These are phyloP conservation scores for Teunomyces pallodes DNA, from an alignment of 805 yeast species.

Conservation along the genomic window DNA sequence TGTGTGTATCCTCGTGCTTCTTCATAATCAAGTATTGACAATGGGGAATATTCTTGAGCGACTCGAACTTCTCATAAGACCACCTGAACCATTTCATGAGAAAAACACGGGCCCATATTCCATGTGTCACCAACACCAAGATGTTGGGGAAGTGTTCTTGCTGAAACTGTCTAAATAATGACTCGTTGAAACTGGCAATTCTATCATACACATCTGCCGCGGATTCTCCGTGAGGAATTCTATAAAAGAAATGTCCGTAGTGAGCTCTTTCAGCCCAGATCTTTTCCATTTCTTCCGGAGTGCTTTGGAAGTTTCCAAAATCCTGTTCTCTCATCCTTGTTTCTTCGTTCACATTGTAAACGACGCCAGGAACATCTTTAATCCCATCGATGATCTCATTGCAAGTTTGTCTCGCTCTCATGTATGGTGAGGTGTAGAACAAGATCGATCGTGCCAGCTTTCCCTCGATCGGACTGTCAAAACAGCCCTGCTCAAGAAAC, in stretches of 20 bases:
- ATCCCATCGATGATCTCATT: constrained; percentile 63
- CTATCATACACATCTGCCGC: constrained; percentile 96
- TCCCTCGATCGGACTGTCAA: constrained; percentile 11
- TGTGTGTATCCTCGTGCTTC: constrained; percentile 43
- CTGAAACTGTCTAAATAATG: constrained; percentile 77
- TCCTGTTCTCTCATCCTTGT: constrained; percentile 94
- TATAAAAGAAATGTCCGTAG: constrained; percentile 76
- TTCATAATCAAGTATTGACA: constrained; percentile 83
- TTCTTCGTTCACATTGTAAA: constrained; percentile 70
- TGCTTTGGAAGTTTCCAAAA: constrained; percentile 88
- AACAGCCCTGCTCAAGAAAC: constrained; percentile 38
- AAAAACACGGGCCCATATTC: constrained; percentile 91
- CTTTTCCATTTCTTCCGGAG: constrained; percentile 70
- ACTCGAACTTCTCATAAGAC: constrained; percentile 87
- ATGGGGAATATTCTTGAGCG: constrained; percentile 77
- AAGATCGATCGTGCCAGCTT: constrained; percentile 44
- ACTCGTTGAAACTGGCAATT: constrained; percentile 85
- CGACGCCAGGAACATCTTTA: constrained; percentile 40
- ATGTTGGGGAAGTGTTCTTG: constrained; percentile 67
- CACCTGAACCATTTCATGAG: constrained; percentile 93
- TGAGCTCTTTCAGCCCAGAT: constrained; percentile 83
- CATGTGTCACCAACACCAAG: constrained; percentile 84
- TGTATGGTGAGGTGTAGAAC: constrained; percentile 84
- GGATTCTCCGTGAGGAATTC: constrained; percentile 92
- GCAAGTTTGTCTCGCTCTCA: constrained; percentile 81